Conservation (phyloP, 140 eudicot species). For the Oenanthe javanica region DNA sequence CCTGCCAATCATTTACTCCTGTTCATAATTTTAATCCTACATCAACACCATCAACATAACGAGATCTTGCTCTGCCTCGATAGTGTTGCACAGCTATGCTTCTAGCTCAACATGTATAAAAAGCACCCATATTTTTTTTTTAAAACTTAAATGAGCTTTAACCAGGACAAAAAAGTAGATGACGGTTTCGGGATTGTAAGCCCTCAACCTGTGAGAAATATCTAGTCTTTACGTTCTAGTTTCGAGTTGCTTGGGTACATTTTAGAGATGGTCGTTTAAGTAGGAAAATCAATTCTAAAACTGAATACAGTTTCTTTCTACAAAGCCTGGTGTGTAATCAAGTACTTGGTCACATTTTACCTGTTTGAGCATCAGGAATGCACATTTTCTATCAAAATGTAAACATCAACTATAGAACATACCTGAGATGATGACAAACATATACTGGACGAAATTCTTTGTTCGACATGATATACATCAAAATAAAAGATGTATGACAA, state of each 20-base stretch:
- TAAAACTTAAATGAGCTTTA: neutral
- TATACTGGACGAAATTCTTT: neutral
- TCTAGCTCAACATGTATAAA: neutral
- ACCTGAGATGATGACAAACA: neutral
- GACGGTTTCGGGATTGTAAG: neutral
- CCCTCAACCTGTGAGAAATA: neutral
- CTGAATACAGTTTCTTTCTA: neutral
- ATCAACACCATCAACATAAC: neutral
- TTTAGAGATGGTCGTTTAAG: neutral
- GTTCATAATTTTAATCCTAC: neutral
- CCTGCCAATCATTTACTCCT: neutral
- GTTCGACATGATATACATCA: neutral
- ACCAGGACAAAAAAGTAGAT: neutral
- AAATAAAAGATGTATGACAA: neutral
- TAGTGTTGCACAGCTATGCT: neutral
- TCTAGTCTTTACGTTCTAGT: neutral
- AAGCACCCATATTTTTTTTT: too few relatives aligned
- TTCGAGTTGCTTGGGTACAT: neutral
- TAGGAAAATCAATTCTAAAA: neutral
- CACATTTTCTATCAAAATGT: neutral
- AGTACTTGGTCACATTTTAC: neutral
- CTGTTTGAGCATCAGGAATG: neutral
- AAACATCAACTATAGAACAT: neutral
- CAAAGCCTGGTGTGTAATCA: neutral
- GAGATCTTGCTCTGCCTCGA: neutral